phyloP scores from a whole-genome alignment of 768 basidiomycete genomes.

The Dacryopinax spathularia region DNA sequence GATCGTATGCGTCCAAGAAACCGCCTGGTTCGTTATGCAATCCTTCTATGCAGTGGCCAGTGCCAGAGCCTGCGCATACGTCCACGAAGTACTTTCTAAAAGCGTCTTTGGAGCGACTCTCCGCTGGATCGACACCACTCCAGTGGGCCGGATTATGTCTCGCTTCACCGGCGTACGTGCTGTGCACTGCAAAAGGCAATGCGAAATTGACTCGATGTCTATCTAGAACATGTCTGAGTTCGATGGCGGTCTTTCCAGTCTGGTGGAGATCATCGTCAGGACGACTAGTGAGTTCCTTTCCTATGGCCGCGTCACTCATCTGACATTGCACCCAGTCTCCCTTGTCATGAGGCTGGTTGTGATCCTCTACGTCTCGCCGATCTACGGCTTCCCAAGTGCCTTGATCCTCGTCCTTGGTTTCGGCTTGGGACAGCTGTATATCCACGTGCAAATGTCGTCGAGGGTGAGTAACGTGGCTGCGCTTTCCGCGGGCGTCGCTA shows the following conservation, averaged over 20 bases:
- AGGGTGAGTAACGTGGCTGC: not conserved
- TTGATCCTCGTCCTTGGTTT: constrained; percentile 32
- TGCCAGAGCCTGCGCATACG: not conserved
- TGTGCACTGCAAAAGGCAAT: not conserved
- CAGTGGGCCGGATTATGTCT: constrained; percentile 12
- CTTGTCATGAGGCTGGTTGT: not conserved
- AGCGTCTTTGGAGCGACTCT: constrained; percentile 1
- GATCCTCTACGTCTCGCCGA: not conserved
- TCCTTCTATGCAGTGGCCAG: not conserved
- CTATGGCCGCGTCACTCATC: not conserved
- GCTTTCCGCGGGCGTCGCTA: not conserved
- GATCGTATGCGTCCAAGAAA: not conserved
- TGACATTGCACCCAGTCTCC: not conserved
- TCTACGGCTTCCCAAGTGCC: constrained; percentile 35
- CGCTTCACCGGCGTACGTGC: constrained; percentile 6
- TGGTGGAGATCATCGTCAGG: not conserved
- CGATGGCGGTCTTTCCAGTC: not conserved
- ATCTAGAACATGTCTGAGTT: not conserved
- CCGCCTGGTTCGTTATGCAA: not conserved
- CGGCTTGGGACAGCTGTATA: constrained; percentile 35
- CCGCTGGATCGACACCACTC: constrained; percentile 12
- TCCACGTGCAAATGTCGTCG: not conserved
- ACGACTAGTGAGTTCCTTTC: not conserved
- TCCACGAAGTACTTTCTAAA: not conserved
- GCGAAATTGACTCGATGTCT: not conserved